Base-by-base conservation (phyloP, 306 rosid genomes). In the Cyamopsis tetragonoloba region DNA sequence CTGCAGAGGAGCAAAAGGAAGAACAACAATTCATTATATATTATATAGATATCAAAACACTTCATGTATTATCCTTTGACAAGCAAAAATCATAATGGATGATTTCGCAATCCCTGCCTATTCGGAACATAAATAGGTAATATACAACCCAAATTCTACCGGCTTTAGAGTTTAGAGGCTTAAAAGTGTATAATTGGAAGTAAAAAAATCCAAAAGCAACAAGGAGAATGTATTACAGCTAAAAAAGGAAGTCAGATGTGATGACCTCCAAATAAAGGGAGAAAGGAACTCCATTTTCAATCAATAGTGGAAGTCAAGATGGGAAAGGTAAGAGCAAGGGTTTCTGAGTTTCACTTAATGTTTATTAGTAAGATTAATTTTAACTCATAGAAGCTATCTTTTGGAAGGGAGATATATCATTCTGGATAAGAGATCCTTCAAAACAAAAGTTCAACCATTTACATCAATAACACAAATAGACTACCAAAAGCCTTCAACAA, bases 1-100 rank as follows among this genome's bases (percentile, higher is more conserved):
- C 97, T 93, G 93, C 71, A 79, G 49, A 70, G 67, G 26, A 77
- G 23, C 76, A 65, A 73, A 55, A 76, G 19, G 61, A 66, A 47
- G 39, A 9, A 19, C 12, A 71, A 66, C 27, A 13, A 46, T 46
- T 57, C 1, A 15, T 37, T 38, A 62, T 3, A 61, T 9, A 46
- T n/a, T n/a, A n/a, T n/a, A n/a, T n/a, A 20, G 65, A 59, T 57
- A 55, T 44, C 43, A 68, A 65, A 44, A n/a, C 55, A 60, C 31
- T 26, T 49, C 5, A 37, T 39, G 48, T 30, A 55, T 20, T 19
- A 39, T 62, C 48, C 27, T 27, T 22, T 20, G 71, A 75, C 34
- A 4, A 19, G 48, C 27, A 80, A 65, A 44, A 76, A 46, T 3
- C 15, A 17, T 11, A 24, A 50, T 3, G 44, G 42, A 53, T 28